Evolutionary conservation across 2,329 filamentous ascomycete genomes (phyloP).

Genomic region (Pseudogymnoascus sp.): DNA sequence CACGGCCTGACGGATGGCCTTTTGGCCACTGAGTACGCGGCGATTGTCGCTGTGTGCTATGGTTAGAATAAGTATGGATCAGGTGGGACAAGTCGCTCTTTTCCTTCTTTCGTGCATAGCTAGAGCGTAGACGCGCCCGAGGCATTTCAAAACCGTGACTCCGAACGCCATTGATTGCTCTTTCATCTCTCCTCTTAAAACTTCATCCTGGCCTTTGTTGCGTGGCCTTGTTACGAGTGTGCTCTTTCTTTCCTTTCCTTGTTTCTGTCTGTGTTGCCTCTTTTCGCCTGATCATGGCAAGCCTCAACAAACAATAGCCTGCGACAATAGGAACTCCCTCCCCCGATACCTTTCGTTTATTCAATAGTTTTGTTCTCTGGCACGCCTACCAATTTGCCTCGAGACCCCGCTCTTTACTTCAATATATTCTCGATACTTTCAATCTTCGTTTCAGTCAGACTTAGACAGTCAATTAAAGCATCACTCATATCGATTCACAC

Average conservation of each 20-base stretch:
- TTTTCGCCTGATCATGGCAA: neutral
- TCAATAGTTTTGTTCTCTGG: constrained; percentile 5
- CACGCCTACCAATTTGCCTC: neutral
- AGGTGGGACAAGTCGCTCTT: neutral
- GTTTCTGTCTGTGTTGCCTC: neutral
- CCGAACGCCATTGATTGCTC: constrained; percentile 3
- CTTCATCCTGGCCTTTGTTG: neutral
- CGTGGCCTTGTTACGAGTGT: constrained; percentile 8
- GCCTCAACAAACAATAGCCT: constrained; percentile 2
- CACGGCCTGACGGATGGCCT: neutral
- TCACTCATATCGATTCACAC: neutral
- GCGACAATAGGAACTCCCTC: constrained; percentile 1
- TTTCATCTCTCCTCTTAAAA: constrained; percentile 6
- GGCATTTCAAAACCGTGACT: constrained; percentile 2
- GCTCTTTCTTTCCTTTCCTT: constrained; percentile 5
- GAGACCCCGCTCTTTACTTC: constrained; percentile 2
- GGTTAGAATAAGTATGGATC: constrained; percentile 6
- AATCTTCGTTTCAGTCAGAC: constrained; percentile 1
- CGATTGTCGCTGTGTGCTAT: constrained; percentile 8
- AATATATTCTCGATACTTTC: constrained; percentile 1
- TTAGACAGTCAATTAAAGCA: constrained; percentile 8
- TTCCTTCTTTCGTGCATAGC: neutral
- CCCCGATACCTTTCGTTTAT: constrained; percentile 5
- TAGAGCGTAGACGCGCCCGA: constrained; percentile 2
- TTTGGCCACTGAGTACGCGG: neutral